phyloP scores from a whole-genome alignment of 371 early-diverging fungal genomes.

The Mortierella sp. region DNA sequence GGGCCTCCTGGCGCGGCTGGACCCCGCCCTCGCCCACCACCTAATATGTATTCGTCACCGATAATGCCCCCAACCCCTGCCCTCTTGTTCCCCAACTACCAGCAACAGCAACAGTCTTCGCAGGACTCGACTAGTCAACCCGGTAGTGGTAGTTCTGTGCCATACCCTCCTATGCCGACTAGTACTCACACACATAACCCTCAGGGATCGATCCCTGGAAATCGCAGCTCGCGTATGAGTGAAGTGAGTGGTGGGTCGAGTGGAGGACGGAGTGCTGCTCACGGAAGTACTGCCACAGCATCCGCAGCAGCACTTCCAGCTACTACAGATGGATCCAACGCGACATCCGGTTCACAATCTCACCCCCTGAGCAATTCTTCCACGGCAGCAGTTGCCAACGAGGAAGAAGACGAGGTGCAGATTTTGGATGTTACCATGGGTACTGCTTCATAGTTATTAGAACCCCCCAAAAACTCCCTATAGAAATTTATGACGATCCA shows the following conservation, averaged over 20 bases:
- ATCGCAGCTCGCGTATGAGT: conserved; percentile 21
- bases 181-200: neutral
- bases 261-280: conserved; percentile 13
- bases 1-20: conserved; percentile 12
- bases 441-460: neutral
- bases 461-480: neutral
- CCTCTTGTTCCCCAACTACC: conserved; percentile 15
- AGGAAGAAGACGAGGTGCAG: neutral
- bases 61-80: conserved; percentile 20
- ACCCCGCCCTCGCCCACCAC: conserved; percentile 25
- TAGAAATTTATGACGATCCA: neutral
- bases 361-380: neutral
- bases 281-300: conserved; percentile 18
- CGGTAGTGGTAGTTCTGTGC: conserved; percentile 12
- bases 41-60: conserved; percentile 22
- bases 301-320: neutral
- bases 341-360: neutral
- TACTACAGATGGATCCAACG: neutral
- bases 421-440: neutral
- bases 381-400: neutral
- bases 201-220: neutral
- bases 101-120: conserved; percentile 23
- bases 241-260: conserved; percentile 26
- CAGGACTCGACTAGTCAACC: neutral
- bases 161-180: conserved; percentile 31